Percentiles rank a stretch among this genome's conserved stretches.
These are phyloP conservation scores for Zoysia pacifica DNA, from an alignment of 176 grass and related monocot species.

Conservation along the genomic window DNA sequence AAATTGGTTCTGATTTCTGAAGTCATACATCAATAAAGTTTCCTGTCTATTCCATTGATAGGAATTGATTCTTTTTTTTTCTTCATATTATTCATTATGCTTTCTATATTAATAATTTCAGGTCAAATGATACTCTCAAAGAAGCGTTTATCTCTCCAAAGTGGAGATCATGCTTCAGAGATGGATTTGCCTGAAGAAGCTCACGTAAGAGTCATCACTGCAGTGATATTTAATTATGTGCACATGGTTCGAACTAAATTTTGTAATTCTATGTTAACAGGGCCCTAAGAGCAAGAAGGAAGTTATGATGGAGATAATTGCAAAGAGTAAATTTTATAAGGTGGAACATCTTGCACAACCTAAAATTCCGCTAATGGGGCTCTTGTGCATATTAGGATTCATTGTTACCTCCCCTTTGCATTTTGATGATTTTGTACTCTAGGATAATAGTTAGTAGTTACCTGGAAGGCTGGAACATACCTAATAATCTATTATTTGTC, in stretches of 20 bases:
- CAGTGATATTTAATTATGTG: constrained; percentile 11
- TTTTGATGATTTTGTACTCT: constrained; percentile 4
- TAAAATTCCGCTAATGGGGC: not conserved
- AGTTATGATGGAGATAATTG: constrained; percentile 95
- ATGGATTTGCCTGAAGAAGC: constrained; percentile 41
- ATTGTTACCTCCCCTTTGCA: not conserved
- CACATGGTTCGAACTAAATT: constrained; percentile 33
- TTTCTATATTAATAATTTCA: constrained; percentile 25
- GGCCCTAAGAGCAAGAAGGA: constrained; percentile 90
- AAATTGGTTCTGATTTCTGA: constrained; percentile 20
- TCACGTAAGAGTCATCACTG: constrained; percentile 40
- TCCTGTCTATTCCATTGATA: constrained; percentile 18
- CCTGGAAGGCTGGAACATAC: constrained; percentile 4
- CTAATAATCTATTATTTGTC: not conserved
- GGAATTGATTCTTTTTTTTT: constrained; percentile 21
- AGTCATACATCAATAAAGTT: not conserved
- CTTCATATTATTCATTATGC: not conserved
- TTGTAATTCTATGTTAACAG: constrained; percentile 49
- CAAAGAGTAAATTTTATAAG: constrained; percentile 99
- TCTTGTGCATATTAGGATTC: not conserved
- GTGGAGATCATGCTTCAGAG: constrained; percentile 46
- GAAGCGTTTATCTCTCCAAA: constrained; percentile 51
- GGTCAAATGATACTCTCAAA: constrained; percentile 41
- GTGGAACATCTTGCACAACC: constrained; percentile 27
- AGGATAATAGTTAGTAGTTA: not conserved